Percentiles rank a stretch among this genome's conserved stretches.
phyloP scores from a whole-genome alignment of 2,329 filamentous ascomycete genomes.

The Pseudogymnoascus sp. region DNA sequence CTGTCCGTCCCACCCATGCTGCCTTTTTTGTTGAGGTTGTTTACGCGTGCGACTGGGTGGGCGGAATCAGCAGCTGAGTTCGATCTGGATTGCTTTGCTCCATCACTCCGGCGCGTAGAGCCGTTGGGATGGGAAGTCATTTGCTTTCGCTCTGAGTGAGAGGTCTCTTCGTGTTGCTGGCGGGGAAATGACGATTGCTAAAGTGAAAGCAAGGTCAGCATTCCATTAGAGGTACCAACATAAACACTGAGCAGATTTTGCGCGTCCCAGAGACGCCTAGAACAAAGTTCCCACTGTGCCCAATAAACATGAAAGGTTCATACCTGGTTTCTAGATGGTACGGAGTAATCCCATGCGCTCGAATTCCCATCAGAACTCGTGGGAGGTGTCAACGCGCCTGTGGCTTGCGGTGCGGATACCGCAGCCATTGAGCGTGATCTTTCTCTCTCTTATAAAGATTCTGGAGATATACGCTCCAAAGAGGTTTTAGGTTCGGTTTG shows the following conservation, averaged over 20 bases:
- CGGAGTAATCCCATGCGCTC: conserved; percentile 27
- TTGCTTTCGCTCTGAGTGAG: not conserved
- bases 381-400: conserved; percentile 26
- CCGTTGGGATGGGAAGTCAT: conserved; percentile 6
- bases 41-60: conserved; percentile 30
- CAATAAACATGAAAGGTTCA: conserved; percentile 10
- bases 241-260: not conserved
- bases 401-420: conserved; percentile 30
- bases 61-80: conserved; percentile 21
- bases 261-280: not conserved
- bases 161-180: not conserved
- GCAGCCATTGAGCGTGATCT: conserved; percentile 25
- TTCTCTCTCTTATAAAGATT: conserved; percentile 3
- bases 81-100: conserved; percentile 8
- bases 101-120: conserved; percentile 1
- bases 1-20: conserved; percentile 34
- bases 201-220: not conserved
- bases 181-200: not conserved
- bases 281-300: not conserved
- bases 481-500: conserved; percentile 3
- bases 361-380: conserved; percentile 26
- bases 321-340: conserved; percentile 25
- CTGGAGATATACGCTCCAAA: not conserved
- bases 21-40: conserved; percentile 34
- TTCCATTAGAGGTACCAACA: not conserved